Evolutionary conservation across 228 moss, liverwort and hornwort genomes (phyloP).

Genomic region (Sphagnum fallax): DNA sequence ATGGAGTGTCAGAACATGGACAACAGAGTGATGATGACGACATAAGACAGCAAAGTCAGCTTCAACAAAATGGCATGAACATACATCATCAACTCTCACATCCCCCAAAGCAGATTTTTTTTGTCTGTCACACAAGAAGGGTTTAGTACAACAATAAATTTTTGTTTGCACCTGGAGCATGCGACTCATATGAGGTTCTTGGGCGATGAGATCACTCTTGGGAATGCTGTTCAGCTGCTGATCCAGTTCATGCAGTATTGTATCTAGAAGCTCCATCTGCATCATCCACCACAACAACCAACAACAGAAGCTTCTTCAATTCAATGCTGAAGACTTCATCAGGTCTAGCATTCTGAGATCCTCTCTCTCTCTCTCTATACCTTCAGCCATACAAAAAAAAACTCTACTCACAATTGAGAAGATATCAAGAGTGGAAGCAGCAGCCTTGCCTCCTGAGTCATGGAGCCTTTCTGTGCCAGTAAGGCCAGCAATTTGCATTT

Average conservation of each 20-base stretch:
- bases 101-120: too few relatives aligned
- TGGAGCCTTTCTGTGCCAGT: constrained; percentile 58
- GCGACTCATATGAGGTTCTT: constrained; percentile 67
- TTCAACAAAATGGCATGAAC: too few relatives aligned
- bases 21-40: neutral
- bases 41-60: too few relatives aligned
- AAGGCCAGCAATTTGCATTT: constrained; percentile 59
- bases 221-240: constrained; percentile 62
- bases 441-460: constrained; percentile 54
- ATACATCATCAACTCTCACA: too few relatives aligned
- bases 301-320: neutral
- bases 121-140: too few relatives aligned
- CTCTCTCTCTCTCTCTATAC: too few relatives aligned
- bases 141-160: too few relatives aligned
- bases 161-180: constrained; percentile 42
- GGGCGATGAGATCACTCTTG: constrained; percentile 61
- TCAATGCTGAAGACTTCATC: neutral
- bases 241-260: constrained; percentile 52
- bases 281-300: neutral
- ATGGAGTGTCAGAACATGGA: neutral
- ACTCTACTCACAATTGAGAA: too few relatives aligned
- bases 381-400: too few relatives aligned
- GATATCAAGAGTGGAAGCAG: too few relatives aligned
- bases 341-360: neutral
- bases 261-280: constrained; percentile 66